Percentiles rank a stretch among this genome's conserved stretches.
phyloP scores from a whole-genome alignment of 2,329 filamentous ascomycete species.

The Myriosclerotinia curreyana region DNA sequence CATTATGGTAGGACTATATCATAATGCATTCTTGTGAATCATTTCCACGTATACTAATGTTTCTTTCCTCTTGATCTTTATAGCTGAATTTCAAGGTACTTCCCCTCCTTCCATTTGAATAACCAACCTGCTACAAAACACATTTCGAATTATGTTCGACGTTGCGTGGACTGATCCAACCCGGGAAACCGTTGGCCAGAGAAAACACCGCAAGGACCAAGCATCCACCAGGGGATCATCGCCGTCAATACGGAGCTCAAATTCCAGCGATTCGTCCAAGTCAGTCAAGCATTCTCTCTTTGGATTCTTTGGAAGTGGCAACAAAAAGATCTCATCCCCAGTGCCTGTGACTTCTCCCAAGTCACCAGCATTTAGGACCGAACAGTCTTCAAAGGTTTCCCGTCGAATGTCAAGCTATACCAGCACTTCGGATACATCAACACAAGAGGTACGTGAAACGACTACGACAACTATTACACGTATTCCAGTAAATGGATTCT shows the following conservation, averaged over 20 bases:
- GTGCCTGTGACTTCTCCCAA: conserved; percentile 18
- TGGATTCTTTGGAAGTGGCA: conserved; percentile 40
- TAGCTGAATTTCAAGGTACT: conserved; percentile 17
- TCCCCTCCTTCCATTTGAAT: conserved; percentile 14
- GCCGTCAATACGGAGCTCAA: conserved; percentile 26
- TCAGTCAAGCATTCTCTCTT: conserved; percentile 24
- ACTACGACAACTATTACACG: conserved; percentile 22
- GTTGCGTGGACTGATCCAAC: conserved; percentile 37
- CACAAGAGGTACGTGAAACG: conserved; percentile 21
- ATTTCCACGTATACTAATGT: conserved; percentile 17
- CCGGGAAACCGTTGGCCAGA: conserved; percentile 38
- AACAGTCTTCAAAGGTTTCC: conserved; percentile 23
- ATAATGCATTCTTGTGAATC: conserved; percentile 21
- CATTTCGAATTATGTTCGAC: conserved; percentile 36
- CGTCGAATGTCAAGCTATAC: conserved; percentile 29
- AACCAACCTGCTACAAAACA: conserved; percentile 21
- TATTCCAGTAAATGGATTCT: conserved; percentile 23
- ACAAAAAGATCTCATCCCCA: conserved; percentile 23
- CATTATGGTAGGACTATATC: conserved; percentile 17
- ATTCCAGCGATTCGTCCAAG: conserved; percentile 27
- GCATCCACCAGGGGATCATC: conserved; percentile 13
- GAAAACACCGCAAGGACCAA: conserved; percentile 35
- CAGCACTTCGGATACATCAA: conserved; percentile 24
- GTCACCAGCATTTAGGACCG: conserved; percentile 8
- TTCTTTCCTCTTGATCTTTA: conserved; percentile 14